Base-by-base conservation (phyloP, 1,284 basidiomycete species). In the Austroboletus novae-zelandiae region DNA sequence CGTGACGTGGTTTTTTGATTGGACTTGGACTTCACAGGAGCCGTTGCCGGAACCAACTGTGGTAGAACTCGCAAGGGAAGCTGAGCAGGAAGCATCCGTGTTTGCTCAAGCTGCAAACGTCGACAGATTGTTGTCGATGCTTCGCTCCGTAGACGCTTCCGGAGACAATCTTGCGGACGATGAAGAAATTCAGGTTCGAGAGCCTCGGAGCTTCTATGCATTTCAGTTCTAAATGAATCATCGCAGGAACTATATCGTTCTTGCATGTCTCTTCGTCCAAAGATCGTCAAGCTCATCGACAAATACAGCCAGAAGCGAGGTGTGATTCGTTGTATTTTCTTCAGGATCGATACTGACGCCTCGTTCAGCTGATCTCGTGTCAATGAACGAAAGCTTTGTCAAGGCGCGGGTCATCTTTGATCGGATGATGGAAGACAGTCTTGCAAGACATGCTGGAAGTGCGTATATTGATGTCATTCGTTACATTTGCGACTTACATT, bases 281-380 rank as follows among this genome's bases (percentile, higher is more conserved):
- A 94, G 78, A 97, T 99, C 56, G 93, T 96, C 56, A 93, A 93
- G 61, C 74, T 99, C 48, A 98, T 99, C 60, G 94, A 98, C 67
- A 96, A 96, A 73, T 99, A 99, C 70, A 94, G 91, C 64, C 94
- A 96, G 73, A 95, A 96, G 73, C 78, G 91, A 76, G 82, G 90
- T 86, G 59, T 50, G 63, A 57, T 40, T 9, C 30, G 36, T 53
- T 34, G 48, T 48, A 47, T 45, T 6, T 13, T 57, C 25, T 34
- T 39, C 44, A 3, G 17, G 40, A 17, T 7, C 17, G 18, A 45
- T 41, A 35, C 54, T 50, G 48, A 57, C 18, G 45, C 14, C 27
- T 41, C 45, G 4, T 47, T 27, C 56, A 91, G 89, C 89, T 49
- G 91, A 94, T 67, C 75, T 94, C 43, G 86, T 92, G 11, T 83